Conservation (phyloP, 2,329 filamentous ascomycete genomes). For the Aulographum hederae region DNA sequence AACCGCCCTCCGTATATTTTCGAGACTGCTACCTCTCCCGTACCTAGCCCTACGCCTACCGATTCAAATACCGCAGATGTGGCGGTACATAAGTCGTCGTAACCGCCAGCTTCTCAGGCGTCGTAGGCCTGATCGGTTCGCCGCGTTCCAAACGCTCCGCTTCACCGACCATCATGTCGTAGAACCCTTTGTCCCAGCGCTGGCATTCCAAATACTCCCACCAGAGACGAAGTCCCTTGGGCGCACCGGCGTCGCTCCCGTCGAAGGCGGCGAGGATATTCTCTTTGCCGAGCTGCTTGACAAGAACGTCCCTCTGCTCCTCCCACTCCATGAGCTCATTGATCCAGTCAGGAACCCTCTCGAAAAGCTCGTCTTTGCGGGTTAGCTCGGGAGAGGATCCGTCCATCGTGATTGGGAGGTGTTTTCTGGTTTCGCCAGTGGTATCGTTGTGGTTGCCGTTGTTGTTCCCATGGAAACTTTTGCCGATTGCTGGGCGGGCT, state of each 20-base stretch:
- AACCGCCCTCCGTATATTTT: too few species aligned
- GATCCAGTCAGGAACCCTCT: too few species aligned
- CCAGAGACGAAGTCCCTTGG: conserved; percentile 24
- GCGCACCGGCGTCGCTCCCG: conserved; percentile 20
- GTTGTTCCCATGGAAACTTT: neutral
- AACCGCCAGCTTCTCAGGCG: too few species aligned
- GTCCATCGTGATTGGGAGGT: too few species aligned
- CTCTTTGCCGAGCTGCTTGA: conserved; percentile 16
- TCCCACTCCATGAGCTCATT: conserved; percentile 20
- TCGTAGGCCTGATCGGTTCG: too few species aligned
- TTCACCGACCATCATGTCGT: conserved; percentile 17
- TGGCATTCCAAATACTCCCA: conserved; percentile 29
- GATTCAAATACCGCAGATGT: too few species aligned
- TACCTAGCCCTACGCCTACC: too few species aligned
- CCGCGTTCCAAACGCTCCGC: conserved; percentile 1
- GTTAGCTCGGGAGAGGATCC: too few species aligned
- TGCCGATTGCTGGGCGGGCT: too few species aligned
- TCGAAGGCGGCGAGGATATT: conserved; percentile 18
- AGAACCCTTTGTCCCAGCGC: conserved; percentile 22
- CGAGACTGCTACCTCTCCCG: too few species aligned
- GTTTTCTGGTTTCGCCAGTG: conserved; percentile 7
- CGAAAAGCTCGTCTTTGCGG: too few species aligned
- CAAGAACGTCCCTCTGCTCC: conserved; percentile 17
- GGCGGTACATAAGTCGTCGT: too few species aligned
- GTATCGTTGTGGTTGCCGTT: neutral